Evolutionary conservation across 108 stramenopile species (phyloP), one percentile per base, ranked within the genome.

Genomic region (Craspedostauros australis): DNA sequence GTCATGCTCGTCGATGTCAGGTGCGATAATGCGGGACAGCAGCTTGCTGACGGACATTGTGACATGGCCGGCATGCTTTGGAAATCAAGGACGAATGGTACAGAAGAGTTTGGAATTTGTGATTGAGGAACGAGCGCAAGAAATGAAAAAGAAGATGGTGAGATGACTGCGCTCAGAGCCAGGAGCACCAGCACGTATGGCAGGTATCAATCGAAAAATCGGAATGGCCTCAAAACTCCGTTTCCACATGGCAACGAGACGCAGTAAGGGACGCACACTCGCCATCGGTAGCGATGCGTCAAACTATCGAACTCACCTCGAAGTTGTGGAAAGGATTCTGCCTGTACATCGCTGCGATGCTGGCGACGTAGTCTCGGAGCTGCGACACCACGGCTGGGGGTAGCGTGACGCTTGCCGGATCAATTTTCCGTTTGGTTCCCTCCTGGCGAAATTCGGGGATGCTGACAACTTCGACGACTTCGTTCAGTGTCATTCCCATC

Each of bases 1-100:
- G 7, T 57, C 55, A 15, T 32, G 24, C 8, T 48, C 43, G 15
- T 54, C 45, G 23, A 50, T 58, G 50, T 70, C 68, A 0, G 68
- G 51, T 38, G 68, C 57, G 7, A 70, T 66, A 27, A 76, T 66
- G 18, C 65, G 36, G 28, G 65, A 60, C 25, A 77, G 37, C 18
- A 77, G 62, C 59, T 77, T 73, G 28, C 53, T 56, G 5, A 73
- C 73, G 15, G 54, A 54, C 70, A 71, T 68, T 4, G 65, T 58
- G 2, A 79, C 77, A 45, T 79, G 77, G 45, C 51, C 50, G 6
- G 77, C 77, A 46, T 79, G 78, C 2, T n/a, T n/a, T n/a, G n/a
- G n/a, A n/a, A n/a, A n/a, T n/a, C n/a, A n/a, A n/a, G n/a, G n/a
- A n/a, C n/a, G n/a, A n/a, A n/a, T n/a, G n/a, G n/a, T n/a, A n/a